These are phyloP conservation scores for Ceratocystis colombiana DNA, from an alignment of 2,329 filamentous ascomycete species.

Conservation along the genomic window DNA sequence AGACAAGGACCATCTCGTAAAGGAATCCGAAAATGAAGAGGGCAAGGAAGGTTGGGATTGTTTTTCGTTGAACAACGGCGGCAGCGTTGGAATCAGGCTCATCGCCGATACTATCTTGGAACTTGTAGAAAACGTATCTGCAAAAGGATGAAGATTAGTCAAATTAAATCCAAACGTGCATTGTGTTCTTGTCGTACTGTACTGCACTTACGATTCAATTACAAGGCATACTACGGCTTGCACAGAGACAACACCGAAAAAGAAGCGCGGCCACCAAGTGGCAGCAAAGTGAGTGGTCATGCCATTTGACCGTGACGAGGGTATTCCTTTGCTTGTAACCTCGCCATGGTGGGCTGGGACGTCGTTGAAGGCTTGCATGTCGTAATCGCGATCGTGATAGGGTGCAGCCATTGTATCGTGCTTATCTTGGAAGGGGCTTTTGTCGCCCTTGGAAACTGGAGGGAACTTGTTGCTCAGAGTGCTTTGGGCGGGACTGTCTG, in stretches of 20 bases:
- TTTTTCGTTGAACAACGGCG: constrained; percentile 43
- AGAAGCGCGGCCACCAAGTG: constrained; percentile 79
- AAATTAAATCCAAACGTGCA: not conserved
- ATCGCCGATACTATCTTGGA: constrained; percentile 54
- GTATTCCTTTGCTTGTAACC: constrained; percentile 7
- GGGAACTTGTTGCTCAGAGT: constrained; percentile 23
- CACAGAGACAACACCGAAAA: constrained; percentile 60
- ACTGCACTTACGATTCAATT: constrained; percentile 66
- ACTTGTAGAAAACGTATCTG: constrained; percentile 83
- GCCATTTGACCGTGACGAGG: constrained; percentile 16
- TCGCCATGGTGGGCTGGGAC: constrained; percentile 14
- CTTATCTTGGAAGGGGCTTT: constrained; percentile 22
- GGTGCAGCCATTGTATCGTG: constrained; percentile 18
- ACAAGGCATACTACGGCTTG: constrained; percentile 74
- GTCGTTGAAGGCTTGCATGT: constrained; percentile 19
- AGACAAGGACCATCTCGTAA: constrained; percentile 81
- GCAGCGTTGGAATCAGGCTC: constrained; percentile 33
- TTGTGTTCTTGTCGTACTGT: no score
- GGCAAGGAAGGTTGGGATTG: constrained; percentile 89
- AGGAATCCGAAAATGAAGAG: constrained; percentile 96
- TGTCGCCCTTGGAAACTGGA: constrained; percentile 11
- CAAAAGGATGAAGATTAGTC: not conserved
- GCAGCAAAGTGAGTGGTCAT: constrained; percentile 59
- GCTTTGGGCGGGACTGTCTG: constrained; percentile 25
- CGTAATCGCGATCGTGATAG: constrained; percentile 19